Base-by-base conservation (phyloP, 805 yeast species). In the Wickerhamiella slavikovae region DNA sequence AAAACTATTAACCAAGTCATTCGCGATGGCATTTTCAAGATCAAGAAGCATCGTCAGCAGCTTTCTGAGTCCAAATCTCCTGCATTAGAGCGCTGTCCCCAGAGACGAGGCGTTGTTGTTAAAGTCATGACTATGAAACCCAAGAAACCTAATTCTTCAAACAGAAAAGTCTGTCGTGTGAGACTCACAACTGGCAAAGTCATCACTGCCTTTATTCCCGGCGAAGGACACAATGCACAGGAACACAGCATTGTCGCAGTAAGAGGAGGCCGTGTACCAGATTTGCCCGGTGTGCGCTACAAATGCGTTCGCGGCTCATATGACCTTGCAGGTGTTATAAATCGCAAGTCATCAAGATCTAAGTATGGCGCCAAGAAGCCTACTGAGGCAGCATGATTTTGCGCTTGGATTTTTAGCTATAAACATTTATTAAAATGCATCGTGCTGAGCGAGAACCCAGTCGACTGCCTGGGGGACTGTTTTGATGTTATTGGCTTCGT, bases 231-330 rank as follows among this genome's bases (percentile, higher is more conserved):
- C 54, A 89, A 89, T 48, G 58, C 92, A 15, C 96, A 89, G 58
- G 99, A 89, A 52, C 99, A 89, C 57, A 78, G 91, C 46, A 91
- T 89, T 29, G 96, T 89, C 1, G 67, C 71, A 30, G 93, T 89
- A 3, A 70, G 98, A 55, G 99, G 99, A n/a, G 99, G 98, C 11
- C 71, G 95, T 64, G 79, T 79, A 30, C 94, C 83, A 49, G 99
- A 89, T 70, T 61, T 85, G 44, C 98, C 98, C 16, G 99, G 99
- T 66, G 94, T 89, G 28, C 83, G 80, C 51, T 89, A 89, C 54
- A 89, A 78, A 55, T 62, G 80, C 41, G 76, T 89, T 14, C 70
- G 99, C 59, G 99, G 98, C 29, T 78, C 82, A 6, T 68, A 72
- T 48, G 98, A 85, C 59, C 62, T 89, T 47, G 75, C 82, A 28